Conservation (phyloP, 805 yeast species). For the Lipomyces kockii region DNA sequence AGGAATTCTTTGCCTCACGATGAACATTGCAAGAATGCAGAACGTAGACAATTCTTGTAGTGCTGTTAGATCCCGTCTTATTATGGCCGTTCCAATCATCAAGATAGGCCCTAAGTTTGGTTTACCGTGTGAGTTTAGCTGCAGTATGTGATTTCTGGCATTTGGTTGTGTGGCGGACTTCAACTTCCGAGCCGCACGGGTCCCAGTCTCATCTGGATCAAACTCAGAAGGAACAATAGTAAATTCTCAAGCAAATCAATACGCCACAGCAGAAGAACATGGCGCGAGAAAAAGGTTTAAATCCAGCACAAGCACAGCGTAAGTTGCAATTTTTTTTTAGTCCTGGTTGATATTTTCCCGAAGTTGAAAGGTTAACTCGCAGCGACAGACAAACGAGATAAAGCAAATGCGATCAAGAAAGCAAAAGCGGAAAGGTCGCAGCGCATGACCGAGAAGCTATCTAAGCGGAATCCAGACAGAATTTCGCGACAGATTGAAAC, state of each 20-base stretch:
- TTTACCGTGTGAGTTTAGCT: too few relatives aligned
- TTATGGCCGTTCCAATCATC: too few relatives aligned
- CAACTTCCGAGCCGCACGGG: too few relatives aligned
- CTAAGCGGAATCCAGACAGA: constrained; percentile 34
- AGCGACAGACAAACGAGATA: constrained; percentile 33
- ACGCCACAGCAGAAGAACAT: constrained; percentile 9
- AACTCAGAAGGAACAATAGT: too few relatives aligned
- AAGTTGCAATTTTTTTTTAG: background rate
- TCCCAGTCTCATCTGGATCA: too few relatives aligned
- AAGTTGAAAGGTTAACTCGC: background rate
- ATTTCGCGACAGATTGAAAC: constrained; percentile 29
- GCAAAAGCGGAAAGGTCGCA: constrained; percentile 35
- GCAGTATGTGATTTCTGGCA: too few relatives aligned
- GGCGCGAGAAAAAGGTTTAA: constrained; percentile 29
- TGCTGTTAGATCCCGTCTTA: too few relatives aligned
- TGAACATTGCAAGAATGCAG: background rate
- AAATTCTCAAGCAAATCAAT: too few relatives aligned
- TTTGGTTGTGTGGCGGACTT: too few relatives aligned
- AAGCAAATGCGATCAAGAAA: constrained; percentile 34
- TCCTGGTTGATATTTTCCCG: background rate
- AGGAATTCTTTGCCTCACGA: background rate
- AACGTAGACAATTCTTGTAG: too few relatives aligned
- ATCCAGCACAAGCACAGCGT: constrained; percentile 39
- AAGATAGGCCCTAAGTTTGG: too few relatives aligned
- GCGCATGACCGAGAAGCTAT: constrained; percentile 30